phyloP scores from a whole-genome alignment of 2,329 filamentous ascomycete genomes.

The Nemania sp. region DNA sequence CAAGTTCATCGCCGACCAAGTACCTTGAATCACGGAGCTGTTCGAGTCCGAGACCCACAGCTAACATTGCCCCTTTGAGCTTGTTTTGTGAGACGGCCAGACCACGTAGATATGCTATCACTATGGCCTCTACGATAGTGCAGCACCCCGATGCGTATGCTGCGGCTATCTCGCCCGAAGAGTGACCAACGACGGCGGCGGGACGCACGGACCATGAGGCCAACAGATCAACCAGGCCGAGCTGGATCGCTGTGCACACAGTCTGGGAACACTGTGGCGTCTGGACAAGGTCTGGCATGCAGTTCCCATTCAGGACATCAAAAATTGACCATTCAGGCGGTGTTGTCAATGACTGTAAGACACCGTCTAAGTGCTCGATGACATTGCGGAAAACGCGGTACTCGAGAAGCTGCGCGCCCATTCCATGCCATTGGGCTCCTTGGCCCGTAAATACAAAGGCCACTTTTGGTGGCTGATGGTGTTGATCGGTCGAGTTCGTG shows the following conservation, averaged over 20 bases:
- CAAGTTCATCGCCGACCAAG: not conserved
- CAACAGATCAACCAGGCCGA: slow-evolving; percentile 43
- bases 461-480: not conserved
- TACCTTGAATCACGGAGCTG: not conserved
- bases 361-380: slow-evolving; percentile 23
- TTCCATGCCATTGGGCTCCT: slow-evolving; percentile 39
- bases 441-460: slow-evolving; percentile 34
- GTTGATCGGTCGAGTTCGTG: no score
- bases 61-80: slow-evolving; percentile 21
- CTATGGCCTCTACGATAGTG: slow-evolving; percentile 25
- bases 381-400: slow-evolving; percentile 12
- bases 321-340: slow-evolving; percentile 17
- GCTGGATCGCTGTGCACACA: slow-evolving; percentile 40
- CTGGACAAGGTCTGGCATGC: slow-evolving; percentile 1
- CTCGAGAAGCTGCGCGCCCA: slow-evolving; percentile 30
- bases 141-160: slow-evolving; percentile 34
- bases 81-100: not conserved
- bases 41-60: slow-evolving; percentile 19
- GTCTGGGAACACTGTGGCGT: slow-evolving; percentile 37
- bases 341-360: slow-evolving; percentile 8
- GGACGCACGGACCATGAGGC: slow-evolving; percentile 38
- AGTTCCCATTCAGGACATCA: slow-evolving; percentile 3
- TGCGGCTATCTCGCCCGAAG: slow-evolving; percentile 39
- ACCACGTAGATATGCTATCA: slow-evolving; percentile 27
- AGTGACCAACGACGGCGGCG: slow-evolving; percentile 44